A percentile compares a stretch with the other conserved stretches of the same genome.
Conservation (phyloP, 2,329 filamentous ascomycete species). For the Stagonosporopsis vannaccii region DNA sequence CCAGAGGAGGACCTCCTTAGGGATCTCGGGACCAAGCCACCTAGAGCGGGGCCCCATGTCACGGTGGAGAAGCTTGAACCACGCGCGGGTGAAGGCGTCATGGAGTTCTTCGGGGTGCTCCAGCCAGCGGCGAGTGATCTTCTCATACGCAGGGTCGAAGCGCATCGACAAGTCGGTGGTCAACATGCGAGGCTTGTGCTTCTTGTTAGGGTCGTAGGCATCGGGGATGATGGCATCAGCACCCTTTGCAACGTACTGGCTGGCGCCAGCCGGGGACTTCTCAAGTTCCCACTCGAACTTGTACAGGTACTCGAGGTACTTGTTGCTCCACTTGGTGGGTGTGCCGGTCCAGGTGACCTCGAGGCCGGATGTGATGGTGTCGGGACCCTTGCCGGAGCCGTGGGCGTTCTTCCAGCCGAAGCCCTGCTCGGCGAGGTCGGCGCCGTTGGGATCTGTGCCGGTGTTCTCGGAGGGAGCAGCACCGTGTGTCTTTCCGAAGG, state of each 20-base stretch:
- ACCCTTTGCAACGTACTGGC: slow-evolving; percentile 79
- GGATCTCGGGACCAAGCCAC: slow-evolving; percentile 78
- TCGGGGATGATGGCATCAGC: slow-evolving; percentile 73
- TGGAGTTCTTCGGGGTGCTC: slow-evolving; percentile 72
- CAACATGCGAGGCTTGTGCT: slow-evolving; percentile 78
- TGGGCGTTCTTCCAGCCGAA: slow-evolving; percentile 75
- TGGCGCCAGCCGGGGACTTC: slow-evolving; percentile 77
- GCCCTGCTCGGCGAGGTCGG: slow-evolving; percentile 70
- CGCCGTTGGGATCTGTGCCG: slow-evolving; percentile 71
- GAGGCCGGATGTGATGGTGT: slow-evolving; percentile 78
- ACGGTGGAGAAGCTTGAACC: slow-evolving; percentile 86
- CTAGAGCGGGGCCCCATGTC: slow-evolving; percentile 76
- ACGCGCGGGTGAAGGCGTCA: slow-evolving; percentile 74
- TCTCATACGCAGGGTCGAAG: slow-evolving; percentile 75
- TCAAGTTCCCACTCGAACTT: slow-evolving; percentile 79
- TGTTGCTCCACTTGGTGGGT: slow-evolving; percentile 77
- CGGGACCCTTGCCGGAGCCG: slow-evolving; percentile 70
- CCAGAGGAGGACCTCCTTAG: slow-evolving; percentile 74
- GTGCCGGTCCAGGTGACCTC: slow-evolving; percentile 83
- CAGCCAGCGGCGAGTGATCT: slow-evolving; percentile 75
- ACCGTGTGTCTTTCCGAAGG: slow-evolving; percentile 83
- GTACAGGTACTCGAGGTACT: slow-evolving; percentile 78
- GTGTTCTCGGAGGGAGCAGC: slow-evolving; percentile 70
- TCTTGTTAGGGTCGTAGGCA: slow-evolving; percentile 72
- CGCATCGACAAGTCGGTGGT: slow-evolving; percentile 77